Conservation (phyloP, 768 basidiomycete genomes). For the Mycena maculata region DNA sequence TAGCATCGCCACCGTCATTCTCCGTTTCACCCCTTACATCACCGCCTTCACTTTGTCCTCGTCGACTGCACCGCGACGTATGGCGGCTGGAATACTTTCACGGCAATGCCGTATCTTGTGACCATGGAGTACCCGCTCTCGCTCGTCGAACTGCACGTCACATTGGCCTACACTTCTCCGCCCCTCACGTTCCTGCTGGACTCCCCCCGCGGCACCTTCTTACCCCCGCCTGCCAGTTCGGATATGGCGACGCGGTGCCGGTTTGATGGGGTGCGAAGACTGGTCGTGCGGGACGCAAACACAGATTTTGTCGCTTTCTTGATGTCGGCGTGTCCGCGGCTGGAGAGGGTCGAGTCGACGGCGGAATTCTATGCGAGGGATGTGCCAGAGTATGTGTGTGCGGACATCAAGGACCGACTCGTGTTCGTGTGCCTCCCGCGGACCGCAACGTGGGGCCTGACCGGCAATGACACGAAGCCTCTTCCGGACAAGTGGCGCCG, state of each 20-base stretch:
- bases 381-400: background rate
- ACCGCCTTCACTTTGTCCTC: constrained; percentile 7
- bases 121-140: background rate
- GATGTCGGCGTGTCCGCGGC: background rate
- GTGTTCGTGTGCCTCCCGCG: constrained; percentile 3
- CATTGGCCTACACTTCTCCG: constrained; percentile 13
- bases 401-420: no score
- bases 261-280: constrained; percentile 1
- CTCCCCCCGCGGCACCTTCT: background rate
- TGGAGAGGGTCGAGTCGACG: background rate
- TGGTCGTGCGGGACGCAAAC: constrained; percentile 3
- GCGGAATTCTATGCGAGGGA: background rate
- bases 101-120: background rate
- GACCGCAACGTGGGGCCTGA: background rate
- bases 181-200: background rate
- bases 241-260: background rate
- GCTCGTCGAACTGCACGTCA: background rate
- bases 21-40: background rate
- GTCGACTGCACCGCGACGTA: background rate
- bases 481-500: no score
- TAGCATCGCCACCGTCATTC: background rate
- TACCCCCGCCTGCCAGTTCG: background rate
- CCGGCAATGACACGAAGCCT: background rate
- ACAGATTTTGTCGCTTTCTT: background rate
- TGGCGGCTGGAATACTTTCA: background rate